Conservation (phyloP, 768 basidiomycete species). For the Aureoboletus auriporus region DNA sequence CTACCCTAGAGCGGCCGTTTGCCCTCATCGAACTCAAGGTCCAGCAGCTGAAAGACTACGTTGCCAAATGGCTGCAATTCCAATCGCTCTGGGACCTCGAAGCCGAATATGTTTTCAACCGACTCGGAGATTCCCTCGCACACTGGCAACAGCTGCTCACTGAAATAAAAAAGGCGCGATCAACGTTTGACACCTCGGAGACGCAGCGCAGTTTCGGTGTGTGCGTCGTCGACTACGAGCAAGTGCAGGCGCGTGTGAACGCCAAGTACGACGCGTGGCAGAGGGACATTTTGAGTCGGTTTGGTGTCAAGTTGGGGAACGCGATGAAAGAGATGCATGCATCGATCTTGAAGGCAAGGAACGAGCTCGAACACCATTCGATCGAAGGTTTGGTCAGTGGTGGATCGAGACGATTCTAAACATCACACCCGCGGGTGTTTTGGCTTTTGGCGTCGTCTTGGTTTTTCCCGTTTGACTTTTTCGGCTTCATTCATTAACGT, state of each 20-base stretch:
- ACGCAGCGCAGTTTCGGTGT: conserved; percentile 90
- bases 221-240: conserved; percentile 95
- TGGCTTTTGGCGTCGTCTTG: background rate
- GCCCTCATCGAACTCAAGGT: conserved; percentile 84
- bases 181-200: conserved; percentile 96
- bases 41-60: conserved; percentile 83
- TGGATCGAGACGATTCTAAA: conserved; percentile 46
- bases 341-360: conserved; percentile 85
- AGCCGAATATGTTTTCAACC: conserved; percentile 93
- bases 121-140: conserved; percentile 88
- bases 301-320: conserved; percentile 88
- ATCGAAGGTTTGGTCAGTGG: conserved; percentile 84
- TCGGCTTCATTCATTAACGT: background rate
- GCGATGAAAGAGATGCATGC: conserved; percentile 99
- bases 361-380: conserved; percentile 94
- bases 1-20: conserved; percentile 78
- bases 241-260: conserved; percentile 95
- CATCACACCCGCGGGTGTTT: background rate
- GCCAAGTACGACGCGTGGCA: conserved; percentile 99
- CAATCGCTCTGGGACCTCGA: conserved; percentile 99
- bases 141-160: conserved; percentile 95
- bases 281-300: conserved; percentile 86
- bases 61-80: conserved; percentile 98
- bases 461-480: background rate
- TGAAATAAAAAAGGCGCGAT: conserved; percentile 94